phyloP scores from a whole-genome alignment of 805 yeast species.

The Yamadazyma sp. region DNA sequence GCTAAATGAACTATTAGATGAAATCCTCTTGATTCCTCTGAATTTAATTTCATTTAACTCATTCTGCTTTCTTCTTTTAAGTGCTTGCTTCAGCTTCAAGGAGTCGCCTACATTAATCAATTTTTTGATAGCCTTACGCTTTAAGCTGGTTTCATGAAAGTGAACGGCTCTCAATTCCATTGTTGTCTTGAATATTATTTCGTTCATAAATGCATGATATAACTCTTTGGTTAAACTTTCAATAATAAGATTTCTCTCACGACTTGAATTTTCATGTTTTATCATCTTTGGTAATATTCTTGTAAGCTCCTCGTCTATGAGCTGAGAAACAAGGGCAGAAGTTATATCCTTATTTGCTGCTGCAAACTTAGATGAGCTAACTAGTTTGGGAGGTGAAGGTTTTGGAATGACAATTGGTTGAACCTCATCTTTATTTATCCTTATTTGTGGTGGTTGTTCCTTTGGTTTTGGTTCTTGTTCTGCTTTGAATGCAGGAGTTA shows the following conservation, averaged over 20 bases:
- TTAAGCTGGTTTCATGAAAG: slow-evolving; percentile 29
- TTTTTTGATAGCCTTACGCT: slow-evolving; percentile 23
- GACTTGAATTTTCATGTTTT: slow-evolving; percentile 17
- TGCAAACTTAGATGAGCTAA: slow-evolving; percentile 23
- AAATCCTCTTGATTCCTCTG: slow-evolving; percentile 16
- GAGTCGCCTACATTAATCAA: slow-evolving; percentile 26
- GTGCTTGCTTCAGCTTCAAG: slow-evolving; percentile 20
- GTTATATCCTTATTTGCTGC: slow-evolving; percentile 25
- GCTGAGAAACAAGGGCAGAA: slow-evolving; percentile 17
- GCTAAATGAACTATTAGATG: slow-evolving; percentile 11
- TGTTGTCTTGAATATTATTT: slow-evolving; percentile 44
- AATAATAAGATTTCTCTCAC: slow-evolving; percentile 24
- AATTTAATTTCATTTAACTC: slow-evolving; percentile 30
- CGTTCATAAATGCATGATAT: slow-evolving; percentile 59
- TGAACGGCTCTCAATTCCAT: slow-evolving; percentile 46
- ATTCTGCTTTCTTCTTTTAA: slow-evolving; percentile 22
- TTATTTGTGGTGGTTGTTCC: neutral
- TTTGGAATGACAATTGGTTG: neutral
- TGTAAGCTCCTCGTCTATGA: slow-evolving; percentile 24
- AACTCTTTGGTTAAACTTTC: slow-evolving; percentile 47
- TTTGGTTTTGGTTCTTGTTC: slow-evolving; percentile 1
- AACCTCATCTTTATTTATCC: neutral
- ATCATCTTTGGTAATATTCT: slow-evolving; percentile 24
- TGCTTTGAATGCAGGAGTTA: neutral
- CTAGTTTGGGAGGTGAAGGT: slow-evolving; percentile 16